Evolutionary conservation across 805 yeast species (phyloP), one percentile per base, ranked within the genome.

Genomic region (Saccharomycopsis fodiens): DNA sequence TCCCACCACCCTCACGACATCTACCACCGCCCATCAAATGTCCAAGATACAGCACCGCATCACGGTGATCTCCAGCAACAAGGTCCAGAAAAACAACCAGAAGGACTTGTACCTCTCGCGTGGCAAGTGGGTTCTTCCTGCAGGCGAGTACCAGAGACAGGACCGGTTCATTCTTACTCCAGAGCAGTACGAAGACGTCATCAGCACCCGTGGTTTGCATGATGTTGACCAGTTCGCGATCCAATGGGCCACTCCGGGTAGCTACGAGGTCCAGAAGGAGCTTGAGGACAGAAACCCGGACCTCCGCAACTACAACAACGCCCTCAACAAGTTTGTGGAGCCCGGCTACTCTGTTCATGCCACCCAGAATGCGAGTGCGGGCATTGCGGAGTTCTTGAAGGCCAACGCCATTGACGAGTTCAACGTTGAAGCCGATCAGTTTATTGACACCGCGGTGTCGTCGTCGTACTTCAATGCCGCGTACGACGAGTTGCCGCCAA

Each of bases 331-430:
- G 27, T 36, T 32, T 21, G 37, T 51, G n/a, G 50, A 45, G 35
- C 45, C 47, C 4, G 54, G 54, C 2, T 51, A 51, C 35, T 48
- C 52, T 8, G n/a, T 51, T 7, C 45, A 19, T 42, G 35, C 34
- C 10, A 32, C 13, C 19, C 20, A 39, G 35, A n/a, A 29, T n/a
- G 5, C 15, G 13, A 15, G 13, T 17, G 25, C n/a, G 34, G 17
- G 16, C 12, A n/a, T 44, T 12, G 16, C 35, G 2, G 17, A 25
- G 15, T 35, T 44, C 19, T 21, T 42, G 13, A 12, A 31, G 15
- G 35, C 20, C 5, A 27, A 15, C 7, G 32, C 37, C 13, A 12
- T 50, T 15, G 40, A 47, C 41, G 48, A 51, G 22, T 47, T 36
- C 21, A 17, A 21, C 15, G 37, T 42, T 3, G 16, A 20, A 12